A percentile compares a stretch with the other conserved stretches of the same genome.
Evolutionary conservation across 2,329 filamentous ascomycete genomes (phyloP).

Genomic region (Botrytis fragariae): DNA sequence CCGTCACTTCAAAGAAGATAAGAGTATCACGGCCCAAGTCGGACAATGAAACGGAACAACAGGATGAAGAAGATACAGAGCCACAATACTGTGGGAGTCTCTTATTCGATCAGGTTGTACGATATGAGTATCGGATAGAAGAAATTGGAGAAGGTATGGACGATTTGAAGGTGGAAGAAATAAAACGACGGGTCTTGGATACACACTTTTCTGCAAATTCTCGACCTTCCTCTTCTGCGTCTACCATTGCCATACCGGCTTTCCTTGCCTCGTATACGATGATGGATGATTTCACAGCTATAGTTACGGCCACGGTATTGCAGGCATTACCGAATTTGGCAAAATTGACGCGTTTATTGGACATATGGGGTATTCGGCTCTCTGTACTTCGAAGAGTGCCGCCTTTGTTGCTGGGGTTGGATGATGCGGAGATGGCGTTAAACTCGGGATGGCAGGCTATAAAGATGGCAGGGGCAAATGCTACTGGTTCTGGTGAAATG

Average conservation of each 20-base stretch:
- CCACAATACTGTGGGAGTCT: slow-evolving; percentile 58
- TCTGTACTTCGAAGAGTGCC: slow-evolving; percentile 73
- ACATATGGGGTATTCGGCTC: slow-evolving; percentile 75
- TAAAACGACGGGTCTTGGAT: slow-evolving; percentile 83
- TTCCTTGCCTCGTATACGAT: slow-evolving; percentile 57
- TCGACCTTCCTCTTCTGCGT: slow-evolving; percentile 49
- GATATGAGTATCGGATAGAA: slow-evolving; percentile 71
- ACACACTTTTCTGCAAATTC: slow-evolving; percentile 69
- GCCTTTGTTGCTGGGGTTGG: slow-evolving; percentile 61
- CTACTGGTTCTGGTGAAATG: slow-evolving; percentile 17
- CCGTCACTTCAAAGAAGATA: slow-evolving; percentile 43
- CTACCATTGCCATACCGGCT: slow-evolving; percentile 44
- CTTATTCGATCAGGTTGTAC: slow-evolving; percentile 58
- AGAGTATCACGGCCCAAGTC: slow-evolving; percentile 39
- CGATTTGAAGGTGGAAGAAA: slow-evolving; percentile 73
- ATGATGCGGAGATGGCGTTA: slow-evolving; percentile 64
- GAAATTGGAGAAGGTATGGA: slow-evolving; percentile 70
- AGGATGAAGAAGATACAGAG: slow-evolving; percentile 22
- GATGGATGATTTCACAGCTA: slow-evolving; percentile 85
- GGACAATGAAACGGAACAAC: slow-evolving; percentile 8
- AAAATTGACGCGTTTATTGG: slow-evolving; percentile 68
- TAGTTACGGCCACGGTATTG: slow-evolving; percentile 89
- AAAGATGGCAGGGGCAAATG: slow-evolving; percentile 34
- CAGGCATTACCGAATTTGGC: slow-evolving; percentile 81
- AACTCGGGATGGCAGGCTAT: slow-evolving; percentile 65